These are phyloP conservation scores for Lineolata rhizophorae DNA, from an alignment of 495 filamentous ascomycete species.

Conservation along the genomic window DNA sequence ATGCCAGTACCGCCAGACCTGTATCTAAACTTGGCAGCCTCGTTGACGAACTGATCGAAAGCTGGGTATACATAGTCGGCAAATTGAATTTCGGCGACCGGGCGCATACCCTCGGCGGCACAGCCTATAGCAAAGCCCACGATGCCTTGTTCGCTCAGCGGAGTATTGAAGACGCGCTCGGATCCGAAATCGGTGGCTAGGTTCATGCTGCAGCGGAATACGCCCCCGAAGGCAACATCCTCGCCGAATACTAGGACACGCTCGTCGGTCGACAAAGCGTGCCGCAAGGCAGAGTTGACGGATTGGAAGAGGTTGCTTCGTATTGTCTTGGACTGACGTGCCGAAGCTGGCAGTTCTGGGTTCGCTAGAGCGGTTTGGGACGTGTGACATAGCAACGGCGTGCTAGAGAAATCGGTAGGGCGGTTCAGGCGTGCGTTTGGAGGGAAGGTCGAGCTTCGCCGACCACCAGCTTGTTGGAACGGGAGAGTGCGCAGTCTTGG, in stretches of 20 bases:
- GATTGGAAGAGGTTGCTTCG: slow-evolving; percentile 83
- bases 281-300: slow-evolving; percentile 71
- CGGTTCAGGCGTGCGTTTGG: slow-evolving; percentile 48
- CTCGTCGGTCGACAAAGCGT: slow-evolving; percentile 63
- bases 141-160: slow-evolving; percentile 83
- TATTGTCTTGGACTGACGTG: slow-evolving; percentile 48
- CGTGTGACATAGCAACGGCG: slow-evolving; percentile 60
- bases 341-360: slow-evolving; percentile 37
- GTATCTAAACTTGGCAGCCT: slow-evolving; percentile 84
- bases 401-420: slow-evolving; percentile 72
- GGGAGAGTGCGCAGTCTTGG: too few relatives aligned
- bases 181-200: slow-evolving; percentile 68
- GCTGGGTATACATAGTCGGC: slow-evolving; percentile 95
- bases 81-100: slow-evolving; percentile 93
- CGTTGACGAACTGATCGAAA: slow-evolving; percentile 94
- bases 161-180: slow-evolving; percentile 91
- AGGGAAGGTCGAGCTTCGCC: too few relatives aligned
- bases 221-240: slow-evolving; percentile 90
- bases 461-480: too few relatives aligned
- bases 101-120: slow-evolving; percentile 78
- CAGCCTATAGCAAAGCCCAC: slow-evolving; percentile 82
- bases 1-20: slow-evolving; percentile 44
- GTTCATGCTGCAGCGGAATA: slow-evolving; percentile 88
- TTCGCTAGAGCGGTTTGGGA: slow-evolving; percentile 44
- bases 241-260: slow-evolving; percentile 84